Evolutionary conservation across 163 green algal genomes (phyloP), one percentile per base, ranked within the genome.

Genomic region (Scenedesmus sp.): DNA sequence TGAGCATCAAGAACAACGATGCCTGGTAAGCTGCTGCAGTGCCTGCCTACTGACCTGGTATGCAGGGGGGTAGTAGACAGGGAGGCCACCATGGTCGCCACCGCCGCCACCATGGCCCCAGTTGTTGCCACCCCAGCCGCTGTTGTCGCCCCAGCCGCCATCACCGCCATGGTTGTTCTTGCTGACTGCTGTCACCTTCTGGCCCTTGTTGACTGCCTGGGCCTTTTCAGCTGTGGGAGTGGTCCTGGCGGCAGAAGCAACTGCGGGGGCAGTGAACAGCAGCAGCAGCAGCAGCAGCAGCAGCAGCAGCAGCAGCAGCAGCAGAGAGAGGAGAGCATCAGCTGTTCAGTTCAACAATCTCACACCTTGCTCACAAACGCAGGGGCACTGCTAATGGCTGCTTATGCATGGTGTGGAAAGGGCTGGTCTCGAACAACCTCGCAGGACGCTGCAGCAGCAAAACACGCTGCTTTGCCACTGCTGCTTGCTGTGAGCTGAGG

Each of bases 291-390:
- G 59, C 59, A 72, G 59, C 59, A 72, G 59, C 59, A 72, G 59
- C 61, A 76, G 61, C 30, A 76, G 61, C 30, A 76, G 61, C 61
- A 76, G 65, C 65, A 76, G 65, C 65, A 76, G 65, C 30, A 76
- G 65, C 65, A 76, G 30, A n/a, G n/a, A n/a, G n/a, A n/a, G n/a
- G n/a, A n/a, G n/a, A n/a, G n/a, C n/a, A n/a, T n/a, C n/a, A n/a
- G n/a, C n/a, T n/a, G n/a, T n/a, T n/a, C n/a, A n/a, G n/a, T n/a
- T n/a, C n/a, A n/a, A n/a, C n/a, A n/a, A n/a, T n/a, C n/a, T n/a
- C n/a, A n/a, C n/a, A n/a, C n/a, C n/a, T n/a, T n/a, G n/a, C n/a
- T n/a, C n/a, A n/a, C n/a, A n/a, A n/a, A n/a, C 13, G 13, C 49
- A 56, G 49, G 49, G 49, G 49, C n/a, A n/a, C n/a, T n/a, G n/a